Percentiles rank a stretch among this genome's conserved stretches.
phyloP scores from a whole-genome alignment of 345 rosid species.

The Syzygium aqueum region DNA sequence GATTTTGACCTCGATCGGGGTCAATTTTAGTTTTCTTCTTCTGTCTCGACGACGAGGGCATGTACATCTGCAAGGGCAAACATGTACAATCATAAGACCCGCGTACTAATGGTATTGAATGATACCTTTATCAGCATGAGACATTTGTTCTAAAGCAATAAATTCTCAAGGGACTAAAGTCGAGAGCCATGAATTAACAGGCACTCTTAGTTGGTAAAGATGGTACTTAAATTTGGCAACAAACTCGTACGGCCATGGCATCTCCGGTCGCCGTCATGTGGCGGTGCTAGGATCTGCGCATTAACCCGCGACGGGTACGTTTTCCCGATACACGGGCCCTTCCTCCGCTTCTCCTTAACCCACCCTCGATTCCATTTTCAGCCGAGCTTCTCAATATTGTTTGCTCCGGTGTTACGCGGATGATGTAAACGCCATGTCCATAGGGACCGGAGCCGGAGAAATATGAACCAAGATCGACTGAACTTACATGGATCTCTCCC shows the following conservation, averaged over 20 bases:
- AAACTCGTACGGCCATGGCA: neutral
- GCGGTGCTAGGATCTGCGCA: neutral
- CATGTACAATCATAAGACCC: neutral
- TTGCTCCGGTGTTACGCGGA: neutral
- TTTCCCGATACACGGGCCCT: neutral
- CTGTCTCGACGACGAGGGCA: neutral
- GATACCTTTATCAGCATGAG: neutral
- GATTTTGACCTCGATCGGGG: neutral
- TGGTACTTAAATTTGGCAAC: neutral
- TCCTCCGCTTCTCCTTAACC: neutral
- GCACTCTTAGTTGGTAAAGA: neutral
- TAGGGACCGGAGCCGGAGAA: accelerated
- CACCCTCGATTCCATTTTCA: neutral
- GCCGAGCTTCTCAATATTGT: neutral
- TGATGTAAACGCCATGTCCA: accelerated
- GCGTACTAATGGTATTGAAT: neutral
- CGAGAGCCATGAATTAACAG: neutral
- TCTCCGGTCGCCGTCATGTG: neutral
- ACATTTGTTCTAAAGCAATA: neutral
- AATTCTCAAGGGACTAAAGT: neutral
- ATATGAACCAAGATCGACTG: neutral
- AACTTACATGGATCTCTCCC: neutral
- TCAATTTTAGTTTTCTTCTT: neutral
- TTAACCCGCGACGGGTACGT: neutral
- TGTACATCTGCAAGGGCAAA: too few species aligned